Evolutionary conservation across 495 filamentous ascomycete genomes (phyloP), one percentile per base, ranked within the genome.

Genomic region (Darksidea phi): DNA sequence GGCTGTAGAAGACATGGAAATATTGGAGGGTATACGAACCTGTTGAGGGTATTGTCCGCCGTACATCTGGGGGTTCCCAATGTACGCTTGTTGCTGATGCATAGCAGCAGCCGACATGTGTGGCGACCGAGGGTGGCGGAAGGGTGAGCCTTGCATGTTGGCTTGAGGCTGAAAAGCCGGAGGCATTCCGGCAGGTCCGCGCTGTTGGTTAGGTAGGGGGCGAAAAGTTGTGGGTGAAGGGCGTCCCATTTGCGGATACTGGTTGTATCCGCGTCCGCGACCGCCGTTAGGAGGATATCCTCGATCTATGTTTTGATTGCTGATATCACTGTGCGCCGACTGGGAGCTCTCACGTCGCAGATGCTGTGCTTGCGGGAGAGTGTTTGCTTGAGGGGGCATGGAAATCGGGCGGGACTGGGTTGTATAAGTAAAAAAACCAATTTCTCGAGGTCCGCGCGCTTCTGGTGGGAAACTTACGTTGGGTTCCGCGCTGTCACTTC

Each of bases 271-370:
- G 56, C 88, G 82, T 59, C 89, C 86, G 67, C 88, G 86, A 54
- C 88, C 83, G 37, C 79, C 80, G 25, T 77, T 85, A 75, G 64
- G 61, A 5, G 41, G 36, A 54, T 61, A 73, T 21, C 66, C 59
- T 1, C 72, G 59, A 43, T 69, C 68, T 79, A 73, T 82, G 69
- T 71, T 82, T 64, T 78, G 76, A 72, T 84, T 85, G 71, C 81
- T 81, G 76, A 87, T 83, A 52, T 95, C 90, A 73, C 85, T 86
- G 69, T 91, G 88, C 47, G 84, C 80, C 12, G 88, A 90, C 72
- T 89, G 86, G 4, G 89, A 87, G 17, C 91, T 95, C 68, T 91
- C 87, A 66, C 89, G 85, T 49, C 91, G 86, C 52, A 88, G 77
- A 71, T 96, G 91, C 67, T 80, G 82, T 34, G 82, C 75, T 67